phyloP scores from a whole-genome alignment of 345 rosid genomes.

The Eucalyptus regnans region DNA sequence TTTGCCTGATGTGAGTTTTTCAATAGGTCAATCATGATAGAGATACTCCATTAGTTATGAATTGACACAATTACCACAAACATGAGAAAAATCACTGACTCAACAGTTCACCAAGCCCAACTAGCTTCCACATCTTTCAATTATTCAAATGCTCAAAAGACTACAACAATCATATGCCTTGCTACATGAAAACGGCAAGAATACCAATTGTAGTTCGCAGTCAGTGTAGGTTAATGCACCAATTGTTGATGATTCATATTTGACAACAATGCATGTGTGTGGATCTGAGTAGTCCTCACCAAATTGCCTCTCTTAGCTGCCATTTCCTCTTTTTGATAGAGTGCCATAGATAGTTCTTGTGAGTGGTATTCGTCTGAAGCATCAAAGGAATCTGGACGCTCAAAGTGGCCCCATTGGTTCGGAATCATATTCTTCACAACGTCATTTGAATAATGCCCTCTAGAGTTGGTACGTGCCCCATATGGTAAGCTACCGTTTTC shows the following conservation, averaged over 20 bases:
- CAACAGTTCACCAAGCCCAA: not conserved
- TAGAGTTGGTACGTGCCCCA: conserved; percentile 32
- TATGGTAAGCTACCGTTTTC: conserved; percentile 14
- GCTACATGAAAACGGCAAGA: not conserved
- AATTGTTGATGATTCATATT: not conserved
- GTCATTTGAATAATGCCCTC: conserved; percentile 48
- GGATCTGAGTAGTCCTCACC: conserved; percentile 30
- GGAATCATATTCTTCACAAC: conserved; percentile 39
- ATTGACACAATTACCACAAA: not conserved
- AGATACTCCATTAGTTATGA: not conserved
- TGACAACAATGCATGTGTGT: not conserved
- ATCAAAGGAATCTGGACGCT: conserved; percentile 82
- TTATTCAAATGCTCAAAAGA: not conserved
- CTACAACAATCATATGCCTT: not conserved
- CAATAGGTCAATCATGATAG: not conserved
- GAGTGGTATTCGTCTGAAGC: conserved; percentile 84
- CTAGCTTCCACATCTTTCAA: not conserved
- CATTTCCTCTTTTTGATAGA: conserved; percentile 57
- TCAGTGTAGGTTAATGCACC: not conserved
- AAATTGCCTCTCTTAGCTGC: conserved; percentile 45
- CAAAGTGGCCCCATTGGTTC: conserved; percentile 69
- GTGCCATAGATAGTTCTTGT: conserved; percentile 67
- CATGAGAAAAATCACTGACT: not conserved
- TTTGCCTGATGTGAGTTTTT: not conserved
- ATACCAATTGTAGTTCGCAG: not conserved